Evolutionary conservation across 208 protist genomes (phyloP), one percentile per base, ranked within the genome.

Genomic region (Naegleria lovaniensis): DNA sequence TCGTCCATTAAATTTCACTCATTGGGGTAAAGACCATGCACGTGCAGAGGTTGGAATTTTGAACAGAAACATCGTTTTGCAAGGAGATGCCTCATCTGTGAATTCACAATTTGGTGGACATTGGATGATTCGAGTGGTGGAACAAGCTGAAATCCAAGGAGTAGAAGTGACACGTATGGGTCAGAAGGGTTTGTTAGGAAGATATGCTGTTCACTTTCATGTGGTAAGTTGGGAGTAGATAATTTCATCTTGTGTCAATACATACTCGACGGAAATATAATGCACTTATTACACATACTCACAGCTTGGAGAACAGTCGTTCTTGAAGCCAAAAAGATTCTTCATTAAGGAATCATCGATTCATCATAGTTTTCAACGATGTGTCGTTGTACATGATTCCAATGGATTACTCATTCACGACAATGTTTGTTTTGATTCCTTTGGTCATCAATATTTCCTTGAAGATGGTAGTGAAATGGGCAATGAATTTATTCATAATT

Each of bases 381-480:
- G 83, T 86, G 15, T 86, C 19, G 29, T 29, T 5, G 15, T 86
- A 13, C 83, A 86, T 33, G 33, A 41, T 86, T 16, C 40, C 4
- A 86, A 48, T 48, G 15, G n/a, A 29, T 9, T 86, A 0, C 6
- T 33, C 22, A 39, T 86, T 86, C 7, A 51, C 0, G 43, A 48
- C 38, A 86, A 85, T 43, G 29, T 85, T 15, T 39, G 36, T 43
- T 85, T 33, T 43, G 38, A 85, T 43, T 22, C 25, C 9, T 15
- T 22, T 33, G 29, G 79, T 15, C 29, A 43, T 85, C 11, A 29
- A 41, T 51, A 51, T 15, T 86, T 86, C 29, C n/a, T 86, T 0
- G 83, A 86, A 86, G 83, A 86, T 86, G 83, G 83, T 41, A 25
- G 3, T 41, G 83, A 86, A 29, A 48, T 86, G 19, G 39, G 39